Evolutionary conservation across 768 basidiomycete genomes (phyloP), one percentile per base, ranked within the genome.

Genomic region (Candolleomyces eurysporus): DNA sequence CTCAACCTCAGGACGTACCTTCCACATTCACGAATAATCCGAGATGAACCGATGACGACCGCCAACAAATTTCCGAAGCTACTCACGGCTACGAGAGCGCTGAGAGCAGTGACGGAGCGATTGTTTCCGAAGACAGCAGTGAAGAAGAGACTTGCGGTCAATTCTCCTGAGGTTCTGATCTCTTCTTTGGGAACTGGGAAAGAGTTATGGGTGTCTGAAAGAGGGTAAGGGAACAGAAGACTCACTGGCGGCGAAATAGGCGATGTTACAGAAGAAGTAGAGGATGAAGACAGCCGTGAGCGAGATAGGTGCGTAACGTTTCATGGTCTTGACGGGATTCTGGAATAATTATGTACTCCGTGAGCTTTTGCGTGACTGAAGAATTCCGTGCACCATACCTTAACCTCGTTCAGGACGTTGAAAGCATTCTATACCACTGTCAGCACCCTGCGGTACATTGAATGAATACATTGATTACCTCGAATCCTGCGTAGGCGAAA

Each of bases 111-210:
- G 19, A 75, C 73, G 10, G 71, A 68, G 14, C 68, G 70, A 30
- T 68, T 71, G 55, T 68, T 73, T 0, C 82, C 81, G 57, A 83
- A 85, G 8, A 84, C 81, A 14, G 76, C 75, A 31, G 74, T 66
- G 69, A 85, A 84, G 71, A 84, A 85, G 17, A 80, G 69, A 30
- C 77, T 79, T 2, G 79, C 83, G 7, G 81, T 74, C 40, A 82
- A 75, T 56, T 79, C 76, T 26, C 78, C 78, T 0, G 81, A 80
- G 22, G 66, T 68, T 6, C 73, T 69, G 46, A 83, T 81, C 42
- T 78, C 67, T 43, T 76, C 79, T 57, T 76, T 74, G 2, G 82
- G 79, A 16, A 84, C 78, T 61, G 71, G 5, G 70, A 65, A 45
- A 2, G 49, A 26, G 14, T 31, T 14, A 17, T 52, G 14, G 32